Evolutionary conservation across 192 early-diverging fungal species (phyloP).

Genomic region (Phycomyces nitens): DNA sequence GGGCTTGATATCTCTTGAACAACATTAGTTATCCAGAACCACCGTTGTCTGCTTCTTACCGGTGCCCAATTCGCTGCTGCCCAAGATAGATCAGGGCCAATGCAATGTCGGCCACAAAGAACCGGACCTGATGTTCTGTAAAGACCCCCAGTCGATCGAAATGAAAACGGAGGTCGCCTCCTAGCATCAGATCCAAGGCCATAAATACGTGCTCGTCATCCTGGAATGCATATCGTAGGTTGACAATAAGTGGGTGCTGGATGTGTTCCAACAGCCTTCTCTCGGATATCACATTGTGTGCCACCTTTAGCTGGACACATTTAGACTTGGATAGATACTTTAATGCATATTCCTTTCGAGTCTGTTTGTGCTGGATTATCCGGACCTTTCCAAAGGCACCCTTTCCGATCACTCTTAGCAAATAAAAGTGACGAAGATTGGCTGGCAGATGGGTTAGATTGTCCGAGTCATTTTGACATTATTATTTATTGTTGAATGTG

Average conservation of each 20-base stretch:
- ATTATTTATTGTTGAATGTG: background rate
- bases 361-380: slow-evolving; percentile 73
- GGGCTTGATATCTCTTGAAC: slow-evolving; percentile 81
- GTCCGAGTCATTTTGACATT: background rate
- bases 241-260: slow-evolving; percentile 64
- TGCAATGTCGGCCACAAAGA: slow-evolving; percentile 85
- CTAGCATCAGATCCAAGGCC: slow-evolving; percentile 86
- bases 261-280: slow-evolving; percentile 74
- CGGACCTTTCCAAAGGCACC: slow-evolving; percentile 90
- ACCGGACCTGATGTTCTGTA: slow-evolving; percentile 72
- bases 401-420: slow-evolving; percentile 72
- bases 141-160: slow-evolving; percentile 59
- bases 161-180: slow-evolving; percentile 83
- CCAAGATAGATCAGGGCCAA: slow-evolving; percentile 81
- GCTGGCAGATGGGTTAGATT: background rate
- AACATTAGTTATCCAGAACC: background rate
- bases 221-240: slow-evolving; percentile 86
- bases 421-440: slow-evolving; percentile 58
- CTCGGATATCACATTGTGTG: slow-evolving; percentile 81
- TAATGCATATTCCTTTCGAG: slow-evolving; percentile 68
- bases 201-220: slow-evolving; percentile 88
- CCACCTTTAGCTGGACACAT: slow-evolving; percentile 77
- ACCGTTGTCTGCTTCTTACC: slow-evolving; percentile 26
- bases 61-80: slow-evolving; percentile 74
- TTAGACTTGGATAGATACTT: slow-evolving; percentile 88